Conservation (phyloP, 495 filamentous ascomycete species). For the Immersiella caudata region DNA sequence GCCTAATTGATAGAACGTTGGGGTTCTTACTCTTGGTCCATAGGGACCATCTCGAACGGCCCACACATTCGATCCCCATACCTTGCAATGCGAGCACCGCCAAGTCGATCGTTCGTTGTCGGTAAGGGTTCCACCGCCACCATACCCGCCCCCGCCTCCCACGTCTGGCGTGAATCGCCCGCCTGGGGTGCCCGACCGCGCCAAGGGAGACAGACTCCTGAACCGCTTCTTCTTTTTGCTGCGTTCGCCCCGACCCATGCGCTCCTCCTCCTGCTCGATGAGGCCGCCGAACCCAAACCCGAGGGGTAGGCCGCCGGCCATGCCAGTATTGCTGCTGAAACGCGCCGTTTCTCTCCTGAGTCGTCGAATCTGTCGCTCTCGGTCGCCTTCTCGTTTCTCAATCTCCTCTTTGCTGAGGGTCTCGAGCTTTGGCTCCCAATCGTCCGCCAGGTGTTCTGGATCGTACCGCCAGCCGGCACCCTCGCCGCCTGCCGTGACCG, state of each 20-base stretch:
- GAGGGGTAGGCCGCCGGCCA: slow-evolving; percentile 63
- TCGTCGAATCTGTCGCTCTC: slow-evolving; percentile 85
- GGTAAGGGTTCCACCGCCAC: slow-evolving; percentile 66
- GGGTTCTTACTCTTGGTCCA: slow-evolving; percentile 72
- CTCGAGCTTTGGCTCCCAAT: slow-evolving; percentile 95
- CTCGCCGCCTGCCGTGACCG: slow-evolving; percentile 54
- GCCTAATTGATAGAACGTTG: background rate
- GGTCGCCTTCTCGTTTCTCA: slow-evolving; percentile 93
- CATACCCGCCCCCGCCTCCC: slow-evolving; percentile 62
- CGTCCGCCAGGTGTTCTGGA: slow-evolving; percentile 80
- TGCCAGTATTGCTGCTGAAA: slow-evolving; percentile 82
- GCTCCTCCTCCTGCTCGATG: slow-evolving; percentile 64
- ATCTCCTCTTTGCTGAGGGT: slow-evolving; percentile 92
- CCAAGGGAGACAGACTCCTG: slow-evolving; percentile 79
- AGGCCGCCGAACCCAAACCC: slow-evolving; percentile 60
- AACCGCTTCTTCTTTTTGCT: slow-evolving; percentile 94
- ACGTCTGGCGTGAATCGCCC: slow-evolving; percentile 77
- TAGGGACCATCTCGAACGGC: slow-evolving; percentile 88
- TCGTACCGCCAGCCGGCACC: slow-evolving; percentile 96
- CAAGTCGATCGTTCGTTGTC: slow-evolving; percentile 84
- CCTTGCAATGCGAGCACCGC: slow-evolving; percentile 87
- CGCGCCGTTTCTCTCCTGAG: slow-evolving; percentile 88
- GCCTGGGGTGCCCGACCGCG: slow-evolving; percentile 64
- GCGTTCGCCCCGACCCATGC: slow-evolving; percentile 81
- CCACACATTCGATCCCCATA: slow-evolving; percentile 91